Percentiles rank a stretch among this genome's conserved stretches.
Evolutionary conservation across 2,329 filamentous ascomycete genomes (phyloP).

Genomic region (Kalaharituber pfeilii): DNA sequence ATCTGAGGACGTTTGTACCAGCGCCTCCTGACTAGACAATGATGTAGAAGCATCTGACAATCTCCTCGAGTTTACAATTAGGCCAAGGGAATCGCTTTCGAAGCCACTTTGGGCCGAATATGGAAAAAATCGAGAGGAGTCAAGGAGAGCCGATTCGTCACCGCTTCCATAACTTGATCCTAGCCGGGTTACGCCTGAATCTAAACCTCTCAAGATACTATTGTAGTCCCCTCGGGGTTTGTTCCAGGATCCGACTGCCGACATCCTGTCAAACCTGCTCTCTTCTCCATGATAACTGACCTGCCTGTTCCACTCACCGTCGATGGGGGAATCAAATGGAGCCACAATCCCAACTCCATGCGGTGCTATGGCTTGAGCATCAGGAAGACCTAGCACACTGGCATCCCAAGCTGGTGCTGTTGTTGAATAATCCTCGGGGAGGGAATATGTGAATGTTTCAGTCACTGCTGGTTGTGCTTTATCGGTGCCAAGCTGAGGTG

Average conservation of each 20-base stretch:
- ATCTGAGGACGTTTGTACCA: constrained; percentile 17
- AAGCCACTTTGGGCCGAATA: constrained; percentile 7
- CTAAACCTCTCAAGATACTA: constrained; percentile 9
- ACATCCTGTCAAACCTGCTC: not conserved
- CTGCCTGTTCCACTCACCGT: constrained; percentile 36
- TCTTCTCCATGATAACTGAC: constrained; percentile 13
- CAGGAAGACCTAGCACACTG: constrained; percentile 25
- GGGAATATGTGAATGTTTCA: constrained; percentile 40
- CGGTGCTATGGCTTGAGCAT: constrained; percentile 36
- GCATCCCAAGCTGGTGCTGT: constrained; percentile 42
- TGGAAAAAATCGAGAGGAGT: constrained; percentile 7
- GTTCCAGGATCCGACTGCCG: constrained; percentile 5
- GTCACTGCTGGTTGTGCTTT: constrained; percentile 43
- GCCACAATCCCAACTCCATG: constrained; percentile 40
- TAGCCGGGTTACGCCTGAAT: constrained; percentile 12
- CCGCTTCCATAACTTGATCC: constrained; percentile 17
- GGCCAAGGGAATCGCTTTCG: constrained; percentile 16
- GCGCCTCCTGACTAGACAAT: constrained; percentile 12
- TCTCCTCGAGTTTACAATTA: constrained; percentile 18
- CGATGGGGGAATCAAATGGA: constrained; percentile 38
- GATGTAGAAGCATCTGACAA: constrained; percentile 19
- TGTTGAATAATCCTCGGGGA: constrained; percentile 35
- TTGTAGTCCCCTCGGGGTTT: constrained; percentile 11
- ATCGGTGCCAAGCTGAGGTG: constrained; percentile 35
- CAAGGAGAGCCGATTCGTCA: constrained; percentile 8